Evolutionary conservation across 1,284 basidiomycete species (phyloP).

Genomic region (Irpex sp.): DNA sequence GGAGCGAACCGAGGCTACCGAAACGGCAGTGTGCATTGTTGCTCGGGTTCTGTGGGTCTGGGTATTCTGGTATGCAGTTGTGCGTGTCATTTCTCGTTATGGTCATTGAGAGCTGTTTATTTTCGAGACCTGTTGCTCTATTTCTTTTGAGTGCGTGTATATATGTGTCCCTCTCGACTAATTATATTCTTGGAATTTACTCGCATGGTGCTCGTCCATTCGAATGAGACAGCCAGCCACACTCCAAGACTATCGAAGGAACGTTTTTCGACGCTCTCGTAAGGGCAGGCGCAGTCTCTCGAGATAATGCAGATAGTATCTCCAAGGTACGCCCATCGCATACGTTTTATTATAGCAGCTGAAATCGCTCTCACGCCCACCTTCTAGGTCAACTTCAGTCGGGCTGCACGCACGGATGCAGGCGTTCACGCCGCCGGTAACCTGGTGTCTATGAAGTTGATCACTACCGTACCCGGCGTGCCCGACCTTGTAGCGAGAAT

Average conservation of each 20-base stretch:
- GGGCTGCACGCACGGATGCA: conserved; percentile 94
- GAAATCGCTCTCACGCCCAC: too few species aligned
- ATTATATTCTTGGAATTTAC: background rate
- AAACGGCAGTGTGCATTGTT: conserved; percentile 73
- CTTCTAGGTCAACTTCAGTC: conserved; percentile 84
- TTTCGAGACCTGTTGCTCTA: too few species aligned
- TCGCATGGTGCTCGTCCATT: background rate
- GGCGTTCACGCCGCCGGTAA: conserved; percentile 98
- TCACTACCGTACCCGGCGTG: conserved; percentile 70
- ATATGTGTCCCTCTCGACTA: background rate
- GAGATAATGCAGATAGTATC: conserved; percentile 91
- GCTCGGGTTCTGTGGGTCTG: conserved; percentile 77
- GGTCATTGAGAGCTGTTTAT: background rate
- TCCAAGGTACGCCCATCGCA: conserved; percentile 58
- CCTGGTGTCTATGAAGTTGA: conserved; percentile 88
- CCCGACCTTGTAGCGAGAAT: conserved; percentile 72
- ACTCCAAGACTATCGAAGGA: conserved; percentile 86
- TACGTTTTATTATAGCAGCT: background rate
- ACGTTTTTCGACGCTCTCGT: conserved; percentile 87
- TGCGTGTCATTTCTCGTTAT: conserved; percentile 38
- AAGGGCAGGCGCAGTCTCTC: conserved; percentile 86
- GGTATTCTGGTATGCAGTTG: conserved; percentile 96
- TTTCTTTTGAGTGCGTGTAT: too few species aligned
- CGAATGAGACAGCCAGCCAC: conserved; percentile 46
- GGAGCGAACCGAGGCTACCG: conserved; percentile 51